Evolutionary conservation across 2,329 filamentous ascomycete species (phyloP).

Genomic region (Mollisiaceae sp.): DNA sequence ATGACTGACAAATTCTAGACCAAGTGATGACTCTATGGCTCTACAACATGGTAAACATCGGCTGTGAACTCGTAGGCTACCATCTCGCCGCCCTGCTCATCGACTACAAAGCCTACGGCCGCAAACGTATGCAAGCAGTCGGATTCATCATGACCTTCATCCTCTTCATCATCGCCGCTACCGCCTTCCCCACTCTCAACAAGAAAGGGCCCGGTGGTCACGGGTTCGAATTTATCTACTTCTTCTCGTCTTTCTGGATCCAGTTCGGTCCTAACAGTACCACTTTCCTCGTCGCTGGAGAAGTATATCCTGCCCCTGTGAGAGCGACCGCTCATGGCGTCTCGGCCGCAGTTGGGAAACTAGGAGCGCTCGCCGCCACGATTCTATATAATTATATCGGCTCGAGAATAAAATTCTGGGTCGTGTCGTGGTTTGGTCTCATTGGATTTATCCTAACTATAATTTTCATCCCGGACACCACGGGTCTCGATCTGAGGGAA

Average conservation of each 20-base stretch:
- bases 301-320: slow-evolving; percentile 91
- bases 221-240: slow-evolving; percentile 96
- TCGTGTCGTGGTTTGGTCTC: too few species aligned
- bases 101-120: slow-evolving; percentile 75
- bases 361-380: slow-evolving; percentile 40
- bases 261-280: slow-evolving; percentile 88
- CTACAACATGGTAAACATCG: slow-evolving; percentile 91
- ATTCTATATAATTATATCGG: too few species aligned
- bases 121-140: slow-evolving; percentile 89
- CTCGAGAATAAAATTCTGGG: too few species aligned
- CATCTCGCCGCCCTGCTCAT: slow-evolving; percentile 69
- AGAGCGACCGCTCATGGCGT: slow-evolving; percentile 95
- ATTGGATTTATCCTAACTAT: slow-evolving; percentile 81
- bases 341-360: slow-evolving; percentile 85
- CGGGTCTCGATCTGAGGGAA: slow-evolving; percentile 93
- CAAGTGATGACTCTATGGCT: slow-evolving; percentile 87
- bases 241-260: slow-evolving; percentile 97
- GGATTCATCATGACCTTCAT: too few species aligned
- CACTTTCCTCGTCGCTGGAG: slow-evolving; percentile 95
- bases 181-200: too few species aligned
- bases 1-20: slow-evolving; percentile 65
- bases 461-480: slow-evolving; percentile 91
- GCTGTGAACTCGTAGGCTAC: slow-evolving; percentile 84
- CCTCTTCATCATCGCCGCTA: too few species aligned
- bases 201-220: slow-evolving; percentile 39